phyloP scores from a whole-genome alignment of 2,329 filamentous ascomycete genomes.

The Paraphaeosphaeria sporulosa region DNA sequence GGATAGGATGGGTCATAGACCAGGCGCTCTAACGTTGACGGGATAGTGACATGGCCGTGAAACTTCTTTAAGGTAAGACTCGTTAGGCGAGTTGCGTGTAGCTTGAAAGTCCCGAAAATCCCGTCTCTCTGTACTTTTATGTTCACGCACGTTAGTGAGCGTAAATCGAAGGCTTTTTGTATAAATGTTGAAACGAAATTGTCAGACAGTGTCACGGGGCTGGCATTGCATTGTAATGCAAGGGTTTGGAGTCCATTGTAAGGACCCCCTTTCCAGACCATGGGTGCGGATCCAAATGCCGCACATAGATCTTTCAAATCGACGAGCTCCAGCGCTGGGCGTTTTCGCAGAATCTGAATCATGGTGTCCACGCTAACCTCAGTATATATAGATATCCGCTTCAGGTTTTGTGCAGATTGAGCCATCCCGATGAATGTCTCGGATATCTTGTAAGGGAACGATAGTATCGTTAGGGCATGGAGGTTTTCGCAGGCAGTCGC shows the following conservation, averaged over 20 bases:
- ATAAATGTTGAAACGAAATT: background rate
- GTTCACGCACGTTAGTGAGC: background rate
- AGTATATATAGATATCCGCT: constrained; percentile 34
- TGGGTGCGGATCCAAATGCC: background rate
- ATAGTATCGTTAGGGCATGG: constrained; percentile 40
- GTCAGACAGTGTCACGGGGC: background rate
- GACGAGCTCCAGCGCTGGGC: constrained; percentile 32
- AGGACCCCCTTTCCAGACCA: constrained; percentile 2
- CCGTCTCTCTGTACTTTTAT: no score
- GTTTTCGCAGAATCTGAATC: constrained; percentile 33
- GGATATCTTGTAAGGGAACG: constrained; percentile 30
- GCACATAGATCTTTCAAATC: background rate
- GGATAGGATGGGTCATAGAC: background rate
- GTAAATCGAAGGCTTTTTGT: background rate
- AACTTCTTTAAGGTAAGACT: background rate
- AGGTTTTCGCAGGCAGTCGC: constrained; percentile 47
- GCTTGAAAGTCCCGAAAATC: background rate
- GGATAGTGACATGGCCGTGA: background rate
- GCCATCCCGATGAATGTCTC: constrained; percentile 42
- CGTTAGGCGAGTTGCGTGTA: background rate
- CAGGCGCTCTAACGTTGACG: background rate
- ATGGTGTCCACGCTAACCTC: constrained; percentile 36
- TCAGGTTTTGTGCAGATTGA: constrained; percentile 32
- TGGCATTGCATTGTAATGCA: background rate
- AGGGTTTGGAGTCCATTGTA: background rate